Evolutionary conservation across 176 grass and related monocot species (phyloP).

Genomic region (Calamus simplicifolius): DNA sequence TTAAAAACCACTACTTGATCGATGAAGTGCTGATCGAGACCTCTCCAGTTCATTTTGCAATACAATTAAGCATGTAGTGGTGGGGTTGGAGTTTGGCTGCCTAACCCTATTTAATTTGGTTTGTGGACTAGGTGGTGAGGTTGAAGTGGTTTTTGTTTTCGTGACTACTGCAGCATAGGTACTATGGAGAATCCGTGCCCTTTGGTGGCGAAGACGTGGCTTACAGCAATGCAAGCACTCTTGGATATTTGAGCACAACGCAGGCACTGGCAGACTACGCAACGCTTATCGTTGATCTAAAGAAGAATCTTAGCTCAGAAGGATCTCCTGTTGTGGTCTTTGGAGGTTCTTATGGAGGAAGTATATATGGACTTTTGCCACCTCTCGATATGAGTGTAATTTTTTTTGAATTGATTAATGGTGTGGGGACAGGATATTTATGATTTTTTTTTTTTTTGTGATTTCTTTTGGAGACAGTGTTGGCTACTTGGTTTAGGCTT

Average conservation of each 20-base stretch:
- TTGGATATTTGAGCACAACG: slow-evolving; percentile 41
- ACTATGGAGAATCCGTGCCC: slow-evolving; percentile 51
- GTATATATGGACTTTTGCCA: slow-evolving; percentile 16
- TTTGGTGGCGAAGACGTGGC: slow-evolving; percentile 29
- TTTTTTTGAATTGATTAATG: too few relatives aligned
- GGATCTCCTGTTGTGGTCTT: slow-evolving; percentile 35
- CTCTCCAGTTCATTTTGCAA: too few relatives aligned
- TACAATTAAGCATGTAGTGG: too few relatives aligned
- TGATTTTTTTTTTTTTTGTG: neutral
- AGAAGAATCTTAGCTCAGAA: slow-evolving; percentile 34
- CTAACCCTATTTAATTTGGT: too few relatives aligned
- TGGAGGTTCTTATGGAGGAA: slow-evolving; percentile 57
- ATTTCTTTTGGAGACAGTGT: slow-evolving; percentile 12
- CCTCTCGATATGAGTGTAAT: too few relatives aligned
- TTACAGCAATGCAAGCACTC: slow-evolving; percentile 22
- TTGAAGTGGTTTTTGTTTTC: too few relatives aligned
- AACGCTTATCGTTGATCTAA: slow-evolving; percentile 37
- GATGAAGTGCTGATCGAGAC: too few relatives aligned
- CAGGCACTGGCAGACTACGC: slow-evolving; percentile 57
- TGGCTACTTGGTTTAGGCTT: slow-evolving; percentile 47
- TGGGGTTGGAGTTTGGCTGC: too few relatives aligned
- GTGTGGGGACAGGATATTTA: too few relatives aligned
- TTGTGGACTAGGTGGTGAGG: too few relatives aligned
- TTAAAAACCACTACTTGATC: too few relatives aligned
- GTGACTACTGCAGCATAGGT: slow-evolving; percentile 35